Base-by-base conservation (phyloP, 805 yeast genomes). In the Jamesozyma piceae region DNA sequence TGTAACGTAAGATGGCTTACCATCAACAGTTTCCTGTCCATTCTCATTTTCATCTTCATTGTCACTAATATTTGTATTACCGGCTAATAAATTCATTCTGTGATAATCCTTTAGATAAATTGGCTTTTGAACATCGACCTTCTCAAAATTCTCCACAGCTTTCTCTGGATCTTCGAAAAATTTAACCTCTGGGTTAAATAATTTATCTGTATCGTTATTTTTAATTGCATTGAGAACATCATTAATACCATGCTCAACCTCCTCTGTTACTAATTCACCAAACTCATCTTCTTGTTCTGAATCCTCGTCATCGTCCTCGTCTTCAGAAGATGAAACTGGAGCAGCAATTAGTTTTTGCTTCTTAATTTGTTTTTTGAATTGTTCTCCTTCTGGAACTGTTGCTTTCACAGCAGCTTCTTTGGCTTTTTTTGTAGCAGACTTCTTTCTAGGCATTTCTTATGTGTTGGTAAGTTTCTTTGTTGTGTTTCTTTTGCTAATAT, bases 41-140 rank as follows among this genome's bases (percentile, higher is more conserved):
- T 74, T 77, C 1, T 72, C 78, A 24, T 70, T 70, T 11, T 24
- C 28, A 22, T 70, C 71, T 21, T 72, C 75, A 17, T 75, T 77
- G 2, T 72, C 78, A n/a, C 72, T 78, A 22, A 69, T 70, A 32
- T 68, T 70, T 19, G 74, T 75, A 34, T 70, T 73, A 10, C 89
- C 90, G 3, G 79, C 69, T n/a, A 92, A 66, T 29, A 89, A 63
- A 50, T 78, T 82, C 78, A 77, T 76, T 60, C 97, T 73, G 58
- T 92, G 97, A 57, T 89, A 92, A 61, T 92, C 98, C 53, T 89
- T 88, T 62, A 92, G 73, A 60, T 81, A 86, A 43, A 92, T 69
- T 9, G 97, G 96, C 57, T 84, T 85, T 11, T 74, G 71, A 46
- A 69, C 67, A 35, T 68, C 70, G 2, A 37, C 45, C 15, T 38